A percentile compares a stretch with the other conserved stretches of the same genome.
phyloP scores from a whole-genome alignment of 768 basidiomycete genomes.

The Boletus rufocinnamomeus region DNA sequence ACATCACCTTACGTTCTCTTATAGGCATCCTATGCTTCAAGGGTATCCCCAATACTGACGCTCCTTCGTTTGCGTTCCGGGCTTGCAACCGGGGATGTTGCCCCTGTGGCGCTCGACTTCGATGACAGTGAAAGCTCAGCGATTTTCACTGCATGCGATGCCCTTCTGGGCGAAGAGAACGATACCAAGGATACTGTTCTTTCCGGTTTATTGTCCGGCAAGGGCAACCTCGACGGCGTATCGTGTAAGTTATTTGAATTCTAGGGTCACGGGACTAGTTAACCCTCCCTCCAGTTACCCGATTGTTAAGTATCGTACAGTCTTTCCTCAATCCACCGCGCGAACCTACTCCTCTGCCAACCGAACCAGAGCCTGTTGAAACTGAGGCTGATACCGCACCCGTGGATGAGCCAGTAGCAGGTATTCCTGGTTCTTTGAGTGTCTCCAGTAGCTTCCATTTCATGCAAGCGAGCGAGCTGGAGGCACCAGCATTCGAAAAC shows the following conservation, averaged over 20 bases:
- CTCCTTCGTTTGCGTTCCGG: constrained; percentile 60
- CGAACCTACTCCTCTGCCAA: constrained; percentile 36
- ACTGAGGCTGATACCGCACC: constrained; percentile 28
- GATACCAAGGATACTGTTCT: constrained; percentile 53
- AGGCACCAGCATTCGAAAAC: constrained; percentile 52
- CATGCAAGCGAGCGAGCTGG: constrained; percentile 81
- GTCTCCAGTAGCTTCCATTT: constrained; percentile 68
- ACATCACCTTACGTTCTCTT: constrained; percentile 2
- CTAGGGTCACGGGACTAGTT: constrained; percentile 6
- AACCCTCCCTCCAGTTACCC: constrained; percentile 49
- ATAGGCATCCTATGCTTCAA: constrained; percentile 47
- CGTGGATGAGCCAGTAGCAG: constrained; percentile 38
- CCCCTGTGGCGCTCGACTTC: constrained; percentile 44
- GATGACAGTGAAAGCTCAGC: constrained; percentile 55
- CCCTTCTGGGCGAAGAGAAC: constrained; percentile 56
- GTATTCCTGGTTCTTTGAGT: constrained; percentile 41
- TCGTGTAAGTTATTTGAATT: constrained; percentile 51
- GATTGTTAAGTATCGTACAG: constrained; percentile 58
- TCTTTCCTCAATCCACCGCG: constrained; percentile 52
- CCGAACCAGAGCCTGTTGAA: constrained; percentile 34
- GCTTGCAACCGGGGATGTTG: constrained; percentile 47
- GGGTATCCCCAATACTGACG: constrained; percentile 52
- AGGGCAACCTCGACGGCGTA: constrained; percentile 63
- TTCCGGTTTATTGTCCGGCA: constrained; percentile 54
- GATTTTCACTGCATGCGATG: constrained; percentile 52